Conservation (phyloP, 1,284 basidiomycete species). For the Meira nashicola region DNA sequence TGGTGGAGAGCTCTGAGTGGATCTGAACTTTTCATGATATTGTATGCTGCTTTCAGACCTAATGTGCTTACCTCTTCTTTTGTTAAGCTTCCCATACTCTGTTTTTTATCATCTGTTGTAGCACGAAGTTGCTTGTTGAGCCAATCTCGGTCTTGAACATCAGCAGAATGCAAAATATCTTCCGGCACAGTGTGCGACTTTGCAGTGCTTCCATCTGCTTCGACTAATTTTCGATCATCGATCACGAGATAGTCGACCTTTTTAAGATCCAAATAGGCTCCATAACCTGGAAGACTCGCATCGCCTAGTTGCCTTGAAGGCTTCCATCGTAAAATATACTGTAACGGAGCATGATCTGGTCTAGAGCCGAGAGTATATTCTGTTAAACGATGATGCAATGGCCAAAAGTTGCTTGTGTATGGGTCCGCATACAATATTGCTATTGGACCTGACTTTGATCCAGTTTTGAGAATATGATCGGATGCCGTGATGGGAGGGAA, state of each 20-base stretch:
- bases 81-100: constrained; percentile 17
- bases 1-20: constrained; percentile 41
- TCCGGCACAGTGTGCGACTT: not conserved
- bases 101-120: constrained; percentile 3
- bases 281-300: constrained; percentile 74
- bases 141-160: constrained; percentile 9
- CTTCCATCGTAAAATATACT: constrained; percentile 51
- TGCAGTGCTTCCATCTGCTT: not conserved
- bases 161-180: constrained; percentile 4
- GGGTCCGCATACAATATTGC: constrained; percentile 45
- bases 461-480: not conserved
- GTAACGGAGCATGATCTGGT: constrained; percentile 6
- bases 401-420: constrained; percentile 29
- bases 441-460: not conserved
- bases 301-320: constrained; percentile 16
- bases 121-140: constrained; percentile 18
- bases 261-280: constrained; percentile 85
- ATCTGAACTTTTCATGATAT: constrained; percentile 32
- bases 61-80: constrained; percentile 23
- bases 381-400: constrained; percentile 30
- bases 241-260: constrained; percentile 94
- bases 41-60: constrained; percentile 29
- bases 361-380: constrained; percentile 11
- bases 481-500: not conserved
- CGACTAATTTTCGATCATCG: constrained; percentile 40